Conservation (phyloP, 306 rosid species). For the Glycyrrhiza uralensis region DNA sequence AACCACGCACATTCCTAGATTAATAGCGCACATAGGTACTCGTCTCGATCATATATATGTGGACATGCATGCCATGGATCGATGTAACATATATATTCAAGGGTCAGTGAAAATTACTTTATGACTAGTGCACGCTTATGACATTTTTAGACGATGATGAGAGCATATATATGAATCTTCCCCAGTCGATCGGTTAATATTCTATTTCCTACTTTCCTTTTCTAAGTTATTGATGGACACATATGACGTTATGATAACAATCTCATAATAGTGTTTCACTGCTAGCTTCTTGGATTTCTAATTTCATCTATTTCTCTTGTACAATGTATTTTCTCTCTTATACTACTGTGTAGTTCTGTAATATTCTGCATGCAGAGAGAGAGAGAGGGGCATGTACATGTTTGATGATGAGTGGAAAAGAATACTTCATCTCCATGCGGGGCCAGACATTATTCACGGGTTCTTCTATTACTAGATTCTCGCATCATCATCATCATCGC, state of each 20-base stretch:
- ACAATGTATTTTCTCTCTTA: slow-evolving; percentile 5
- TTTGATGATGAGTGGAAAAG: slow-evolving; percentile 42
- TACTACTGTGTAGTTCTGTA: slow-evolving; percentile 27
- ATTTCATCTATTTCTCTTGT: slow-evolving; percentile 17
- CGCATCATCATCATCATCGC: slow-evolving; percentile 24
- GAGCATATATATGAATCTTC: slow-evolving; percentile 19
- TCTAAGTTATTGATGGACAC: slow-evolving; percentile 26
- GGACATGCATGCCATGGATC: slow-evolving; percentile 23
- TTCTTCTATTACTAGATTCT: slow-evolving; percentile 70
- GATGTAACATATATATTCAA: not conserved
- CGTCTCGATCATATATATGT: not conserved
- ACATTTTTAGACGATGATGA: slow-evolving; percentile 26
- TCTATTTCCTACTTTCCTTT: slow-evolving; percentile 25
- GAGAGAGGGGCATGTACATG: slow-evolving; percentile 24
- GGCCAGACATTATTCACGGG: slow-evolving; percentile 87
- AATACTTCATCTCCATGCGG: slow-evolving; percentile 50
- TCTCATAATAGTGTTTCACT: slow-evolving; percentile 32
- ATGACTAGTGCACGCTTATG: slow-evolving; percentile 25
- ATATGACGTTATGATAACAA: slow-evolving; percentile 34
- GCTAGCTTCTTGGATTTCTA: slow-evolving; percentile 31
- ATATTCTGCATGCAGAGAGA: slow-evolving; percentile 46
- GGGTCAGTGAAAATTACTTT: slow-evolving; percentile 18
- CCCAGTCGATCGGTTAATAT: not conserved
- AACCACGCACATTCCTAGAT: slow-evolving; percentile 24
- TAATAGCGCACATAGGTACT: slow-evolving; percentile 1